Conservation (phyloP, 1,139 yeast species). For the Yamadazyma trypodendri region DNA sequence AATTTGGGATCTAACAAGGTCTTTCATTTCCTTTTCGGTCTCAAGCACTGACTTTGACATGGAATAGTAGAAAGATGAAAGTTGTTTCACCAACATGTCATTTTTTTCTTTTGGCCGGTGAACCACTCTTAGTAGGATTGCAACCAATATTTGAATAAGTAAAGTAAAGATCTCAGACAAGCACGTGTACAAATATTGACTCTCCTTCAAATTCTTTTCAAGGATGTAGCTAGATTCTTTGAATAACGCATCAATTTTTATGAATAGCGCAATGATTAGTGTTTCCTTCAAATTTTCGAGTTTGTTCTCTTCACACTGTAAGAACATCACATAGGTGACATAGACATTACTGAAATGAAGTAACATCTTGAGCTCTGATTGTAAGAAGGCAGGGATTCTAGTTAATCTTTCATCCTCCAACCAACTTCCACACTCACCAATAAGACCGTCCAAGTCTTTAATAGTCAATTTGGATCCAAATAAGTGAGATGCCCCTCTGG, state of each 20-base stretch:
- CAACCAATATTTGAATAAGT: conserved; percentile 36
- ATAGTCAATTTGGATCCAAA: conserved; percentile 25
- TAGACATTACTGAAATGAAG: conserved; percentile 32
- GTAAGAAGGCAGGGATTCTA: conserved; percentile 16
- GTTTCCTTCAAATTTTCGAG: conserved; percentile 20
- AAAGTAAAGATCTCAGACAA: conserved; percentile 34
- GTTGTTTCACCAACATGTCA: conserved; percentile 14
- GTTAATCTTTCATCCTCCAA: conserved; percentile 20
- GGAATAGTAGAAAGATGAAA: conserved; percentile 13
- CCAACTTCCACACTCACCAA: conserved; percentile 29
- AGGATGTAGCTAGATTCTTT: conserved; percentile 13
- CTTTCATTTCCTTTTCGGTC: conserved; percentile 10
- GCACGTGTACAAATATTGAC: conserved; percentile 28
- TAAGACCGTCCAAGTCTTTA: conserved; percentile 23
- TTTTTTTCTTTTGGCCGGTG: conserved; percentile 12
- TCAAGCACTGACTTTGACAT: conserved; percentile 10
- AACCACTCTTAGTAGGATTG: conserved; percentile 30
- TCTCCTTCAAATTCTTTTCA: conserved; percentile 9
- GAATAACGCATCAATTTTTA: conserved; percentile 12
- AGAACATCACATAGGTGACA: conserved; percentile 29
- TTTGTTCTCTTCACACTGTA: conserved; percentile 36
- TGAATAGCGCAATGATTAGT: conserved; percentile 21
- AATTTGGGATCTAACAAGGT: conserved; percentile 19
- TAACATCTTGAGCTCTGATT: conserved; percentile 28
- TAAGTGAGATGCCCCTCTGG: conserved; percentile 24